Evolutionary conservation across 768 basidiomycete species (phyloP), one percentile per base, ranked within the genome.

Genomic region (Glaciozyma martinii): DNA sequence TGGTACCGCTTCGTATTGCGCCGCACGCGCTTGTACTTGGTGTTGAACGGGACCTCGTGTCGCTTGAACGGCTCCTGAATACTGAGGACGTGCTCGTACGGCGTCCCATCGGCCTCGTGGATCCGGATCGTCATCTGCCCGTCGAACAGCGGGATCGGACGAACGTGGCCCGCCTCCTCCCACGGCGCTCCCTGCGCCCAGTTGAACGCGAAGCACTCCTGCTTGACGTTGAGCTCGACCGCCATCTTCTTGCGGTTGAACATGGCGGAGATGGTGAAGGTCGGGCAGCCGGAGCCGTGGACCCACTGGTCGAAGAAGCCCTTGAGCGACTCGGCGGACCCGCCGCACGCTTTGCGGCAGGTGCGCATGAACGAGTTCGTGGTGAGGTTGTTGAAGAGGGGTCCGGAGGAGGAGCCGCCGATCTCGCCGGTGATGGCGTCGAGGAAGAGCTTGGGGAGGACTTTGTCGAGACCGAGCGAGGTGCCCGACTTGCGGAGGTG

Each of bases 241-340:
- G 91, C 88, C 87, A 98, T 95, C 78, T 92, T 91, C 82, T 97
- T 98, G 73, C 92, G 81, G 76, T 97, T 94, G 78, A 98, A 98
- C 43, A 85, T 85, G 1, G 94, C 91, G 18, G 85, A 84, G 75
- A 99, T 88, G 0, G 83, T 84, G 75, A 99, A 92, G 3, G 86
- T 82, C 1, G 95, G 95, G 75, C 92, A 95, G 27, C 95, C 95
- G 75, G 89, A 91, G 18, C 93, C 93, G 73, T 92, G 95, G 67
- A 99, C 90, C 95, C 95, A 99, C 76, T 98, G 94, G 73, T 98
- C 92, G n/a, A 90, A 89, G 74, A 99, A 99, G 33, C 84, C 83
- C 61, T 88, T 82, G 29, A 88, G 82, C 74, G 98, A 94, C 19
- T 68, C 67, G 25, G 54, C 53, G 25, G 66, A 63, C 23, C 90